Evolutionary conservation across 2,329 filamentous ascomycete species (phyloP).

Genomic region (Arachnopeziza araneosa): DNA sequence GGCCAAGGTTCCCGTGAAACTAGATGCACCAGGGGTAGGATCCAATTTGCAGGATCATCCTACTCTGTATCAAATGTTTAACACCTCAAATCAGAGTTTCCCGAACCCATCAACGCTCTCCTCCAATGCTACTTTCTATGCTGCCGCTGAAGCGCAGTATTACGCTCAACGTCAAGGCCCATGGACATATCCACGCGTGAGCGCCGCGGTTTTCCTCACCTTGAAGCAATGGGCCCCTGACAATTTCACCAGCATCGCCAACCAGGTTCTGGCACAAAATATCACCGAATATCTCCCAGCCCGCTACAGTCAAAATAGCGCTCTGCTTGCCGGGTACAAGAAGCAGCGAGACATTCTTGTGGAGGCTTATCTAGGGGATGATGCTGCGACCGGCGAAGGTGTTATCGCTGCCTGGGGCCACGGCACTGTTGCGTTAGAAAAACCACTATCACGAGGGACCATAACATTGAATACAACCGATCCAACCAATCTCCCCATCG

Average conservation of each 20-base stretch:
- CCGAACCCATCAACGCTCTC: neutral
- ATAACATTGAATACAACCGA: neutral
- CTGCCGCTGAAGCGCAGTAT: neutral
- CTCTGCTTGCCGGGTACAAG: neutral
- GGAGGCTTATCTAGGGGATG: neutral
- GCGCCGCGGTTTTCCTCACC: neutral
- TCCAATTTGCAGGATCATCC: neutral
- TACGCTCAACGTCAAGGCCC: neutral
- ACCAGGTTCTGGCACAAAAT: neutral
- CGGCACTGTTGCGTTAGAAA: neutral
- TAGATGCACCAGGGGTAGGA: neutral
- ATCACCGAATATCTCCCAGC: neutral
- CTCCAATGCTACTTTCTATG: neutral
- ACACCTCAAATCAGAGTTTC: neutral
- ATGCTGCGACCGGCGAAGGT: neutral
- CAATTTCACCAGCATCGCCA: neutral
- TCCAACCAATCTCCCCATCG: neutral
- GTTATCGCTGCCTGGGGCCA: neutral
- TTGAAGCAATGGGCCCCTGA: neutral
- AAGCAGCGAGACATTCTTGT: neutral
- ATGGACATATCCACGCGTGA: neutral
- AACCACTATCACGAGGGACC: neutral
- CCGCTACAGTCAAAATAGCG: neutral
- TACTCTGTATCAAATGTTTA: neutral
- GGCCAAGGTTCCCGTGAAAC: neutral